A percentile compares a stretch with the other conserved stretches of the same genome.
Conservation (phyloP, 2,329 filamentous ascomycete genomes). For the Beauveria medogensis region DNA sequence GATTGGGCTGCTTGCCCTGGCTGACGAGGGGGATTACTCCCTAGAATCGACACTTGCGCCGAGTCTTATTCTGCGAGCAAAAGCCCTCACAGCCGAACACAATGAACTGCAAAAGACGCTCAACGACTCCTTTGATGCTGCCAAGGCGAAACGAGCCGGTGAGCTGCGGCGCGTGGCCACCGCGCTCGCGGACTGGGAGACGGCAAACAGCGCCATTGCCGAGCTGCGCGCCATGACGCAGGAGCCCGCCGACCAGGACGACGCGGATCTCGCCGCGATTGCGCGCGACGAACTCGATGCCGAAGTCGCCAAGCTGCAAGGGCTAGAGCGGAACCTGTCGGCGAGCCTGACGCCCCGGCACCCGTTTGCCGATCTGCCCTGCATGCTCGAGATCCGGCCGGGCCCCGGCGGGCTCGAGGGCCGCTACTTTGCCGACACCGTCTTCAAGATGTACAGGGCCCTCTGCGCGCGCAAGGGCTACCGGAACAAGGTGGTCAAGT, state of each 20-base stretch:
- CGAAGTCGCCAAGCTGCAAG: constrained; percentile 53
- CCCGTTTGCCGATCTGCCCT: constrained; percentile 82
- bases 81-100: constrained; percentile 49
- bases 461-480: constrained; percentile 67
- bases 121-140: constrained; percentile 46
- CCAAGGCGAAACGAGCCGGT: constrained; percentile 51
- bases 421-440: constrained; percentile 76
- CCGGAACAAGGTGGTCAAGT: constrained; percentile 64
- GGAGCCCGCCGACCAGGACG: constrained; percentile 39
- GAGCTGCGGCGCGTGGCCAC: constrained; percentile 50
- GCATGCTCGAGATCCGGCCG: constrained; percentile 83
- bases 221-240: constrained; percentile 46
- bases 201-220: constrained; percentile 40
- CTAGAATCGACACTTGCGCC: constrained; percentile 34
- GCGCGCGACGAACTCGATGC: constrained; percentile 72
- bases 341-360: constrained; percentile 76
- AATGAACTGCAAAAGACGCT: constrained; percentile 43
- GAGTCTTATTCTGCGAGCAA: constrained; percentile 52
- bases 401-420: constrained; percentile 90
- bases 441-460: constrained; percentile 82
- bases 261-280: constrained; percentile 63
- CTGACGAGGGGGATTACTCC: not conserved
- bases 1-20: not conserved
- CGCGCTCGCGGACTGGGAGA: constrained; percentile 52
- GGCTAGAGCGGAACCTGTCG: constrained; percentile 61